Percentiles rank a stretch among this genome's conserved stretches.
Conservation (phyloP, 2,329 filamentous ascomycete genomes). For the Epichloe bromicola region DNA sequence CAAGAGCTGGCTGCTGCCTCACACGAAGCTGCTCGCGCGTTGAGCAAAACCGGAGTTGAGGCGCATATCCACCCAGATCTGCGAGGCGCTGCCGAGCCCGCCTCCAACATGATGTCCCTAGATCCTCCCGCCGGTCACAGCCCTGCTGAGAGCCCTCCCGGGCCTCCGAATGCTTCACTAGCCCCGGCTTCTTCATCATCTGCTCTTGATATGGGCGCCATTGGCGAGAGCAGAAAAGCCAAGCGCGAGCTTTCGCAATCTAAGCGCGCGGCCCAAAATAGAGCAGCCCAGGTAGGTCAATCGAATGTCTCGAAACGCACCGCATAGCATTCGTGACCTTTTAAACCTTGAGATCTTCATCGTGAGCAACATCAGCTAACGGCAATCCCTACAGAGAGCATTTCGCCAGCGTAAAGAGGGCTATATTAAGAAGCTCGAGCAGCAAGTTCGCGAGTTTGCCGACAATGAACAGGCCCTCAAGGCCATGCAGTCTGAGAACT, state of each 20-base stretch:
- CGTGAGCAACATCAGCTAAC: not conserved
- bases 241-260: conserved; percentile 90
- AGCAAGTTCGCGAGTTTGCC: conserved; percentile 73
- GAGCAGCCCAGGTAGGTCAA: conserved; percentile 72
- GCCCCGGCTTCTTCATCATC: conserved; percentile 19
- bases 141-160: conserved; percentile 15
- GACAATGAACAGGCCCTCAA: conserved; percentile 68
- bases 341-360: not conserved
- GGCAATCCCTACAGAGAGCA: conserved; percentile 52
- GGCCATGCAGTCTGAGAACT: conserved; percentile 76
- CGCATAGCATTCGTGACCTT: not conserved
- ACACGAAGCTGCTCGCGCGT: conserved; percentile 21
- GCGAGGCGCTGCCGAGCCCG: conserved; percentile 19
- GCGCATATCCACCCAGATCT: conserved; percentile 37
- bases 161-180: conserved; percentile 15
- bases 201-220: conserved; percentile 14
- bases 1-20: conserved; percentile 23
- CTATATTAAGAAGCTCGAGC: conserved; percentile 95
- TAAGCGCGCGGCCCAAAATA: conserved; percentile 91
- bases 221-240: conserved; percentile 53
- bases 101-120: conserved; percentile 26
- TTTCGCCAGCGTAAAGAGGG: conserved; percentile 96
- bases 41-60: conserved; percentile 27
- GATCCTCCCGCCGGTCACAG: conserved; percentile 20
- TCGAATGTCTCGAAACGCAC: not conserved